Percentiles rank a stretch among this genome's conserved stretches.
Evolutionary conservation across 768 basidiomycete genomes (phyloP).

Genomic region (Tylopilus rubrobrunneus): DNA sequence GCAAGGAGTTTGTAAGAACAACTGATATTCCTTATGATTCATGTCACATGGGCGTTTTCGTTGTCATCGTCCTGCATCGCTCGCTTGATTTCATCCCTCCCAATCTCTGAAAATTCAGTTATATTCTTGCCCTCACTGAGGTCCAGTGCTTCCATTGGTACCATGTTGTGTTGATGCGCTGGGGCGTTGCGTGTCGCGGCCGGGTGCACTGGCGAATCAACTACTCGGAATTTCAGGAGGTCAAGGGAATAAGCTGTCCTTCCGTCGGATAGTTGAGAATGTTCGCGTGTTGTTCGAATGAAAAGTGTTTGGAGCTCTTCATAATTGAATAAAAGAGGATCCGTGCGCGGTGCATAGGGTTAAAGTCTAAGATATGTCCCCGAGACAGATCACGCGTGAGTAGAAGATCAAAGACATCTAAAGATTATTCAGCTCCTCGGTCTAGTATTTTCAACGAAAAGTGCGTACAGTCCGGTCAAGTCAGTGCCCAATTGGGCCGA

Average conservation of each 20-base stretch:
- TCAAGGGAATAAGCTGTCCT: not conserved
- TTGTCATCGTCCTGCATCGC: constrained; percentile 20
- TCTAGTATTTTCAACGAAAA: not conserved
- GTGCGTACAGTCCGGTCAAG: constrained; percentile 61
- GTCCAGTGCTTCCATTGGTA: constrained; percentile 84
- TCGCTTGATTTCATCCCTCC: constrained; percentile 51
- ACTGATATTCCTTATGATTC: not conserved
- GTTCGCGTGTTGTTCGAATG: constrained; percentile 2
- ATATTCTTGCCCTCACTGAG: constrained; percentile 72
- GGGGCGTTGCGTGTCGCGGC: constrained; percentile 65
- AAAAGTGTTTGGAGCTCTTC: constrained; percentile 57
- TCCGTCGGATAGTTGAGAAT: not conserved
- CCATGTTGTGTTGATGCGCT: constrained; percentile 80
- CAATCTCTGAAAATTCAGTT: constrained; percentile 66
- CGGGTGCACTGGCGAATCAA: constrained; percentile 75
- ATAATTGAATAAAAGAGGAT: constrained; percentile 82
- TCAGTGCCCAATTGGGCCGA: constrained; percentile 49
- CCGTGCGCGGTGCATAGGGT: constrained; percentile 83
- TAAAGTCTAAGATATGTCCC: constrained; percentile 87
- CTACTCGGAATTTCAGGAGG: constrained; percentile 53
- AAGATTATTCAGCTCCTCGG: not conserved
- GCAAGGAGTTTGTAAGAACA: not conserved
- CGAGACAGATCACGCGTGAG: constrained; percentile 75
- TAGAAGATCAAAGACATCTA: constrained; percentile 80
- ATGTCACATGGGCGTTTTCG: not conserved